Evolutionary conservation across 148 eudicot genomes (phyloP).

Genomic region (Nyssa sinensis): DNA sequence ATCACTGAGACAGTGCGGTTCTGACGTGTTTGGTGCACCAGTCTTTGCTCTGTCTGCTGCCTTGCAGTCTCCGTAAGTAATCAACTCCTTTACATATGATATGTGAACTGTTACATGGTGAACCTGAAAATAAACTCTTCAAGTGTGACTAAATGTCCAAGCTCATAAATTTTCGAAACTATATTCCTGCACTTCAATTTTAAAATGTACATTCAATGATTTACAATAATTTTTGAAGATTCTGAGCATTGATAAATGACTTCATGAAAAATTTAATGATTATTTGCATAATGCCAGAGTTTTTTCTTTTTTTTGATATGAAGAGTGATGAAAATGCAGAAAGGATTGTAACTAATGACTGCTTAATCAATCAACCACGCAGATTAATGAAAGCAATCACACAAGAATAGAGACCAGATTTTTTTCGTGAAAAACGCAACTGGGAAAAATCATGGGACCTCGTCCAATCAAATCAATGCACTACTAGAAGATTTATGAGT

Average conservation of each 20-base stretch:
- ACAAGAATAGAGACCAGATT: too few relatives aligned
- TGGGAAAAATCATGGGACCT: too few relatives aligned
- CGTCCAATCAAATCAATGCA: too few relatives aligned
- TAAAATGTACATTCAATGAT: background rate
- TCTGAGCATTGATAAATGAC: too few relatives aligned
- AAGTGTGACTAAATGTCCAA: background rate
- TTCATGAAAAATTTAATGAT: background rate
- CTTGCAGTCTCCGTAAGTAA: constrained; percentile 70
- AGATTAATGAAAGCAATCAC: too few relatives aligned
- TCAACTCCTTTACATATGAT: constrained; percentile 5
- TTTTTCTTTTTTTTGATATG: too few relatives aligned
- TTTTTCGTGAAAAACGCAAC: too few relatives aligned
- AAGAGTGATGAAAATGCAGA: too few relatives aligned
- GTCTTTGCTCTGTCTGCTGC: constrained; percentile 62
- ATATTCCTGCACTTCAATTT: background rate
- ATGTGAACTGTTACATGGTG: background rate
- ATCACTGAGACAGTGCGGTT: constrained; percentile 29
- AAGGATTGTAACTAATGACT: too few relatives aligned
- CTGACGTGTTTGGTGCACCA: constrained; percentile 50
- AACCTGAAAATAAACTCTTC: background rate
- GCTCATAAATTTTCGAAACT: background rate
- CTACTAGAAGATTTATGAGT: too few relatives aligned
- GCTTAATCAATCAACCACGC: too few relatives aligned
- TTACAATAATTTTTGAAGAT: background rate
- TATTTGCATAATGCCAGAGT: background rate